phyloP scores from a whole-genome alignment of 768 basidiomycete species.

The Epithele typhae region DNA sequence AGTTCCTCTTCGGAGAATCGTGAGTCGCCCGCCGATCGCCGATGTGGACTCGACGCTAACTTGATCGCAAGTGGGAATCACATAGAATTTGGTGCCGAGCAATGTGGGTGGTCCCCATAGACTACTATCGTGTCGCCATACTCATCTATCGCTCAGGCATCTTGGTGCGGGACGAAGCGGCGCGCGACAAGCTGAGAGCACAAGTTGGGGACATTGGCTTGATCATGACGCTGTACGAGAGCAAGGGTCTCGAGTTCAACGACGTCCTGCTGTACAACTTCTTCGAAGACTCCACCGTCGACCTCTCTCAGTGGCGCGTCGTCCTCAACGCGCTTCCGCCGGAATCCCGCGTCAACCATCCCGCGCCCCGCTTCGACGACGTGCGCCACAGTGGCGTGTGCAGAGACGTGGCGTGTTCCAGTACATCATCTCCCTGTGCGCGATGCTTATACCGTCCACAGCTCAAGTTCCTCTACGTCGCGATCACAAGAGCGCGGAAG shows the following conservation, averaged over 20 bases:
- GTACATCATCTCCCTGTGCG: slow-evolving; percentile 6
- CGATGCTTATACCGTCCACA: no score
- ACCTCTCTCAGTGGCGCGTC: slow-evolving; percentile 12
- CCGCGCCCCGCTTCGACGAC: slow-evolving; percentile 32
- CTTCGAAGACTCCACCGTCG: slow-evolving; percentile 53
- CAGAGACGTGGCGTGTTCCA: slow-evolving; percentile 13
- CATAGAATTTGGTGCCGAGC: no score
- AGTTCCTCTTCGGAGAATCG: slow-evolving; percentile 46
- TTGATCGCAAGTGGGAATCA: slow-evolving; percentile 22
- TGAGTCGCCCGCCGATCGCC: slow-evolving; percentile 34
- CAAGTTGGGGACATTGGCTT: slow-evolving; percentile 36
- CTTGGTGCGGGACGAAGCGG: slow-evolving; percentile 24
- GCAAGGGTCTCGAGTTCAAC: slow-evolving; percentile 65
- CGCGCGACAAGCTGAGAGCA: neutral
- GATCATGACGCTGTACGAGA: slow-evolving; percentile 50
- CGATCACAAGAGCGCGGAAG: no score
- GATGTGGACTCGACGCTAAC: neutral
- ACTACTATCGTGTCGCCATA: no score
- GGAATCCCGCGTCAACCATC: slow-evolving; percentile 20
- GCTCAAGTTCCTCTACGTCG: no score
- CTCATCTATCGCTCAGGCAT: neutral
- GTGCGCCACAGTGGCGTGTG: no score
- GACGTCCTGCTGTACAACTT: slow-evolving; percentile 31
- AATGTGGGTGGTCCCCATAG: no score
- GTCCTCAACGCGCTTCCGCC: no score